phyloP scores from a whole-genome alignment of 768 basidiomycete species.

The Flagelloscypha sp. region DNA sequence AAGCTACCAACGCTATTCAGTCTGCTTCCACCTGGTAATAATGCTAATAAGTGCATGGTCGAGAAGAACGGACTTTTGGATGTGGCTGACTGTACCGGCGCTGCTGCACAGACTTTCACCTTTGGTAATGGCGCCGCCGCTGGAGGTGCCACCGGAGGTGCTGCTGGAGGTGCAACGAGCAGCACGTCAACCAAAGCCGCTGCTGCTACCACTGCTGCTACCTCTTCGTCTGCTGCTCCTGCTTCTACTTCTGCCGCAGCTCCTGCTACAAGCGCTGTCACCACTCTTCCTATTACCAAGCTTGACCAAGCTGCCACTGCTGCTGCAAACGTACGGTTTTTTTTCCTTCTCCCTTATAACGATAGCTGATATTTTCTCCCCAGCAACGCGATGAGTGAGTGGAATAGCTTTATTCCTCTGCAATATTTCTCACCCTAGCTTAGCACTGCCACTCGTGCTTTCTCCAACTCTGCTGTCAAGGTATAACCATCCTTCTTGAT shows the following conservation, averaged over 20 bases:
- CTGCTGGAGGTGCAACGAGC: no score
- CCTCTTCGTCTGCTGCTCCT: constrained; percentile 11
- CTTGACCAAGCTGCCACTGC: constrained; percentile 11
- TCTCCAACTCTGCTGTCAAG: constrained; percentile 3
- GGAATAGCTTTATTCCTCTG: no score
- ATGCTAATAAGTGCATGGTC: constrained; percentile 12
- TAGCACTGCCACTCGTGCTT: constrained; percentile 18
- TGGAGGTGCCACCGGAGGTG: no score
- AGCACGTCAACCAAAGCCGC: no score
- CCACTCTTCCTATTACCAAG: constrained; percentile 11
- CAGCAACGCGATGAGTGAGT: constrained; percentile 13
- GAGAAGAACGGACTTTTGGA: constrained; percentile 11
- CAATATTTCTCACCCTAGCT: no score
- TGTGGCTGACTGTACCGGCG: constrained; percentile 8
- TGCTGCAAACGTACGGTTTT: no score
- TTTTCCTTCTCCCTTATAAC: no score
- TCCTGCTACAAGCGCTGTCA: neutral
- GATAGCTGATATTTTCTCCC: no score
- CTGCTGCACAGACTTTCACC: constrained; percentile 7
- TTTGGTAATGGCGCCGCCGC: no score
- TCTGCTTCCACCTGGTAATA: constrained; percentile 10
- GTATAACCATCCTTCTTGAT: neutral
- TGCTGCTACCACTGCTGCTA: no score
- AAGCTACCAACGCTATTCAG: constrained; percentile 11
- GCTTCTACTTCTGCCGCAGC: constrained; percentile 10